A percentile compares a stretch with the other conserved stretches of the same genome.
Evolutionary conservation across 1,139 yeast species (phyloP).

Genomic region (Candida smagusa): DNA sequence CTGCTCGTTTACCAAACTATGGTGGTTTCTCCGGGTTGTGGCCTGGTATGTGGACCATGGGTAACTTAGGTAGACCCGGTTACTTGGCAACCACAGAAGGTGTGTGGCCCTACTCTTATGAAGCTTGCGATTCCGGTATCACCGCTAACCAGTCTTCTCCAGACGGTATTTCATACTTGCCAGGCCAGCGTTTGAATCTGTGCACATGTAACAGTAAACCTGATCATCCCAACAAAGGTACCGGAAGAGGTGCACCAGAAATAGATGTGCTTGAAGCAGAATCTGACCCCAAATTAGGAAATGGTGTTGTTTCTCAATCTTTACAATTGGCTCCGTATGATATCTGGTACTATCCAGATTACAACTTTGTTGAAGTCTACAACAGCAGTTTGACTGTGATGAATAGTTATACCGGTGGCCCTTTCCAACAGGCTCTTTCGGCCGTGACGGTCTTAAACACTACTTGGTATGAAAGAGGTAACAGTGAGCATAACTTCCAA

Average conservation of each 20-base stretch:
- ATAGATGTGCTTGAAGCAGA: conserved; percentile 83
- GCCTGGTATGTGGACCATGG: conserved; percentile 36
- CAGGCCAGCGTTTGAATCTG: conserved; percentile 29
- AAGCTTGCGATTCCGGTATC: conserved; percentile 30
- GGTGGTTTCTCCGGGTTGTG: conserved; percentile 28
- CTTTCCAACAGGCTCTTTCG: conserved; percentile 80
- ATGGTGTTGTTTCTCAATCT: conserved; percentile 78
- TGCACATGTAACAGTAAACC: conserved; percentile 70
- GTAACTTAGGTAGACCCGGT: conserved; percentile 31
- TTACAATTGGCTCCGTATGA: conserved; percentile 82
- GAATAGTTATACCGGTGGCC: conserved; percentile 82
- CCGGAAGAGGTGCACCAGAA: conserved; percentile 88
- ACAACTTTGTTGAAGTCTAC: conserved; percentile 62
- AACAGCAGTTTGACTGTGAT: conserved; percentile 61
- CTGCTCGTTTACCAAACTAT: conserved; percentile 27
- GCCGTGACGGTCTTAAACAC: conserved; percentile 68
- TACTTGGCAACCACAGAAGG: conserved; percentile 30
- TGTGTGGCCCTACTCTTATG: conserved; percentile 33
- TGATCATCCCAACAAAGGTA: conserved; percentile 76
- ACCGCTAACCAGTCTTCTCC: conserved; percentile 31
- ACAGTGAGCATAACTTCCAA: conserved; percentile 50
- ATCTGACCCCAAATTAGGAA: conserved; percentile 42
- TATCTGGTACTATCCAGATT: conserved; percentile 82
- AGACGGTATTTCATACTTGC: conserved; percentile 29
- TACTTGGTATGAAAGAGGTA: conserved; percentile 72